Conservation (phyloP, 768 basidiomycete species). For the Panus rudis region DNA sequence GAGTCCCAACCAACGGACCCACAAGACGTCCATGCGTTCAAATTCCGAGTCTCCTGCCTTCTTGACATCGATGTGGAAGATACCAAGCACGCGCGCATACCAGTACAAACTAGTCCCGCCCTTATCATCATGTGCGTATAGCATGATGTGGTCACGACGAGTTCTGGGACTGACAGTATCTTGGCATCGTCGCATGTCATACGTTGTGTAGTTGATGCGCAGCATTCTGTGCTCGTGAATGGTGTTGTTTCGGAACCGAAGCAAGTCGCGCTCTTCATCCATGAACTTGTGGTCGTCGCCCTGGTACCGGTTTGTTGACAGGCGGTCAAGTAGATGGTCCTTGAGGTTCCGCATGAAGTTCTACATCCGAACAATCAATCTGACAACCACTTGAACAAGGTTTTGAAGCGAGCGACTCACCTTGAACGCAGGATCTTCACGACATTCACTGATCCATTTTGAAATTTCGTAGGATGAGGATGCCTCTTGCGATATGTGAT, state of each 20-base stretch:
- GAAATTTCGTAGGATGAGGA: conserved; percentile 1
- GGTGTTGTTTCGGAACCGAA: conserved; percentile 11
- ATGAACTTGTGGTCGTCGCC: conserved; percentile 24
- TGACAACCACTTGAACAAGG: not conserved
- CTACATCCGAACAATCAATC: conserved; percentile 9
- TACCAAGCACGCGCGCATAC: conserved; percentile 23
- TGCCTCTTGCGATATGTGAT: conserved; percentile 15
- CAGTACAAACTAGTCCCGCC: conserved; percentile 17
- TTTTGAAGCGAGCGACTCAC: no score
- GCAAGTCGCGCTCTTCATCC: conserved; percentile 5
- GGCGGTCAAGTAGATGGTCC: conserved; percentile 21
- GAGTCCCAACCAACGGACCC: conserved; percentile 32
- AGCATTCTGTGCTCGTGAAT: conserved; percentile 15
- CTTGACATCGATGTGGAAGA: conserved; percentile 19
- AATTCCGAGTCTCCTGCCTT: no score
- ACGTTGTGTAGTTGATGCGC: conserved; percentile 18
- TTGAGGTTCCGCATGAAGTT: conserved; percentile 24
- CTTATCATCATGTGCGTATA: conserved; percentile 1
- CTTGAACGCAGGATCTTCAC: conserved; percentile 12
- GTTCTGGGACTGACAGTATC: conserved; percentile 10
- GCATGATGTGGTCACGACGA: conserved; percentile 13
- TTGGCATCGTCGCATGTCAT: conserved; percentile 13
- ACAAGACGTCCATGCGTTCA: conserved; percentile 26
- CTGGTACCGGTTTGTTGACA: conserved; percentile 16
- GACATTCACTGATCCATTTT: not conserved